Evolutionary conservation across 345 rosid species (phyloP).

Genomic region (Populus davidiana): DNA sequence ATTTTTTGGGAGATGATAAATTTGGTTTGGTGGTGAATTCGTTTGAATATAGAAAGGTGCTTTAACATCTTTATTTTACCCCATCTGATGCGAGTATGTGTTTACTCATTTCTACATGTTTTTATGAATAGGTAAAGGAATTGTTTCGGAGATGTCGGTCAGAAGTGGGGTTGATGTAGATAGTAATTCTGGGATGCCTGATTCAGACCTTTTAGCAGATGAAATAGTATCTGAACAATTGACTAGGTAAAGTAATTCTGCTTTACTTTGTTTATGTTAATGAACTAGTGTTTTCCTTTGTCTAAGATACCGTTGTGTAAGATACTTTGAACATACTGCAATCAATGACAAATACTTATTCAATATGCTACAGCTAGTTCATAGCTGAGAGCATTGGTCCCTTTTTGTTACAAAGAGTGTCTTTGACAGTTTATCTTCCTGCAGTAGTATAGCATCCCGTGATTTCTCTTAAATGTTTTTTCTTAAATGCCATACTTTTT

Average conservation of each 20-base stretch:
- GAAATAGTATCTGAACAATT: constrained; percentile 88
- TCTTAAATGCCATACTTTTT: not conserved
- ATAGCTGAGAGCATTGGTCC: not conserved
- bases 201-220: constrained; percentile 60
- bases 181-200: constrained; percentile 16
- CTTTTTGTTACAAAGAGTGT: not conserved
- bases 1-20: not conserved
- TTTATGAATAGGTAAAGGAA: constrained; percentile 24
- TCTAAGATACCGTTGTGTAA: no score
- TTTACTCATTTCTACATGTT: no score
- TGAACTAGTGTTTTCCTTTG: no score
- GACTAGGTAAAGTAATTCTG: constrained; percentile 53
- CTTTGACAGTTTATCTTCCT: not conserved
- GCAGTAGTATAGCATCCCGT: no score
- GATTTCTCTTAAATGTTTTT: no score
- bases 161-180: constrained; percentile 13
- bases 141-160: constrained; percentile 23
- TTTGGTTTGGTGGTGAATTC: no score
- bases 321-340: no score
- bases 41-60: no score
- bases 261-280: not conserved
- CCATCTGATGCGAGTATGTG: no score
- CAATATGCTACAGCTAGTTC: not conserved
- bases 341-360: not conserved
- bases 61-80: no score